Evolutionary conservation across 2,329 filamentous ascomycete species (phyloP).

Genomic region (Fusarium camptoceras): DNA sequence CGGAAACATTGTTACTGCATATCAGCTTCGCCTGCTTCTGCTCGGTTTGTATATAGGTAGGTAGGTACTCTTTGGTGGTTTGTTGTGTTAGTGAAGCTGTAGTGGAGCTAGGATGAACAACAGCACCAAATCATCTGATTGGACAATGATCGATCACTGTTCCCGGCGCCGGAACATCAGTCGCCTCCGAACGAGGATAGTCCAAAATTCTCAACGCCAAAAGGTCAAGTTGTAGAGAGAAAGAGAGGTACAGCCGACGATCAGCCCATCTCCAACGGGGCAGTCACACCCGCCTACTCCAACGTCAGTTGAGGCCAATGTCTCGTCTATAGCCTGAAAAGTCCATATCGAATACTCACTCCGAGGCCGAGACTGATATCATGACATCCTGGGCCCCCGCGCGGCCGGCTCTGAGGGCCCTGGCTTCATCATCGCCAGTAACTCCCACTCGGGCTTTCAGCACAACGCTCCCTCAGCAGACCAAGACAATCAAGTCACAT

Average conservation of each 20-base stretch:
- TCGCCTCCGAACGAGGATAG: conserved; percentile 31
- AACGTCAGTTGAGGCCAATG: conserved; percentile 44
- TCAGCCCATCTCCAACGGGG: conserved; percentile 41
- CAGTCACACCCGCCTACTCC: conserved; percentile 14
- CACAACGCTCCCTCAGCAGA: conserved; percentile 50
- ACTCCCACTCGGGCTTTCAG: conserved; percentile 50
- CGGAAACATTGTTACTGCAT: conserved; percentile 62
- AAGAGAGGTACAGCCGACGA: conserved; percentile 20
- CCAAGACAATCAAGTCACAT: conserved; percentile 57
- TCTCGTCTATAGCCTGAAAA: conserved; percentile 27
- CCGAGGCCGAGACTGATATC: not conserved
- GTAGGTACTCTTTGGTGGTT: conserved; percentile 1
- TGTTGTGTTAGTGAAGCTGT: conserved; percentile 24
- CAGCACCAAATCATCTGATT: conserved; percentile 53
- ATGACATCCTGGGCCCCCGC: conserved; percentile 44
- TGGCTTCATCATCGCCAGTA: conserved; percentile 33
- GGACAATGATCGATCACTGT: conserved; percentile 1
- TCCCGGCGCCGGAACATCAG: conserved; percentile 46
- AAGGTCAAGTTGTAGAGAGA: conserved; percentile 1
- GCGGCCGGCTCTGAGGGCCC: conserved; percentile 36
- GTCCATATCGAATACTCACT: not conserved
- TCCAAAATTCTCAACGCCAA: conserved; percentile 45
- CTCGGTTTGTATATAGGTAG: not conserved
- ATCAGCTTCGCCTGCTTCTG: conserved; percentile 5
- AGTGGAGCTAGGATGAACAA: conserved; percentile 45